Evolutionary conservation across 495 filamentous ascomycete species (phyloP), one percentile per base, ranked within the genome.

Genomic region (Neurospora sp.): DNA sequence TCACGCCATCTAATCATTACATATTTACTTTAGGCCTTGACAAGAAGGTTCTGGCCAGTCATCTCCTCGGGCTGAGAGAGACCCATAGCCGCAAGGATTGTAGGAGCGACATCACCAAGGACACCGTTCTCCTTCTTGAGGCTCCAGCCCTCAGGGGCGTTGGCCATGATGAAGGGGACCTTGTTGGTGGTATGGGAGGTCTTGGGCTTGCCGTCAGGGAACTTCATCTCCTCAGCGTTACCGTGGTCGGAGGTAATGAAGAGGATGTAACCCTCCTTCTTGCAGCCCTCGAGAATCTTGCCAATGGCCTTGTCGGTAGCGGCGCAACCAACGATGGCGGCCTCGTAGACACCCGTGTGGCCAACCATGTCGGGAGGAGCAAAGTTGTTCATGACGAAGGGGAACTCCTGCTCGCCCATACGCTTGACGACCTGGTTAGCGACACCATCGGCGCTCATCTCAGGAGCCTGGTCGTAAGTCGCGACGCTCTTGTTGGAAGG

Each of bases 351-450:
- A 78, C 96, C 96, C 11, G 96, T 99, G 85, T 99, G 96, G 76
- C 96, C 96, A 74, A 99, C 96, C 96, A 99, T 99, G 84, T 99
- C 96, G 14, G 96, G 96, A 27, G 96, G 95, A 40, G 96, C 96
- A 81, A 99, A 98, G 88, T 99, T 99, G 90, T 98, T 98, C 96
- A 99, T 99, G 78, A 99, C 84, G 79, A 99, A 98, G 78, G 94
- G 93, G 83, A 94, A 96, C 75, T 91, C 88, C 77, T 88, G 86
- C 83, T 93, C 91, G 16, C 80, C 87, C 76, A 99, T 91, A 71
- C 94, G 89, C 84, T 94, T 92, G 82, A 86, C 87, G 73, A 97
- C 89, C 85, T 96, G 93, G 74, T 96, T 86, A 20, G 92, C 96
- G 12, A 99, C 96, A 20, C 84, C 92, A 70, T 88, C 91, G 59